Evolutionary conservation across 2,329 filamentous ascomycete species (phyloP).

Genomic region (Pseudogymnoascus sp.): DNA sequence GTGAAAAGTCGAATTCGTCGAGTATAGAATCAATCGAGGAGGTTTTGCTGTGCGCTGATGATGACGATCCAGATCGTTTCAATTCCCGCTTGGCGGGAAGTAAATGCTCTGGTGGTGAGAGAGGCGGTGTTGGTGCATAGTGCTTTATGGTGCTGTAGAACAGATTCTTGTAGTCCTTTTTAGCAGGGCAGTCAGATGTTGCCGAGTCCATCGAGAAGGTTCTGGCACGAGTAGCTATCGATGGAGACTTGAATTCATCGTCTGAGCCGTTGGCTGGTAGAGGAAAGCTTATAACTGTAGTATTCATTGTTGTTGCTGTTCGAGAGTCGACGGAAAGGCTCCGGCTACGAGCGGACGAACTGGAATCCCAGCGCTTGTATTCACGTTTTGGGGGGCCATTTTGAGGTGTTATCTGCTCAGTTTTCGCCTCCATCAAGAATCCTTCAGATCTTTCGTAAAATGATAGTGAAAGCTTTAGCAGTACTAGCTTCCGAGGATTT

Average conservation of each 20-base stretch:
- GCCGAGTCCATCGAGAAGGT: neutral
- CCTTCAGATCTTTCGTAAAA: constrained; percentile 4
- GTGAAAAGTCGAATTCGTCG: constrained; percentile 1
- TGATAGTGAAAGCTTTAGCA: neutral
- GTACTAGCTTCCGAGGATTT: constrained; percentile 1
- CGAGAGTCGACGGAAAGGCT: neutral
- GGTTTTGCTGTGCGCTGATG: constrained; percentile 1
- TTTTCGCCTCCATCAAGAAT: neutral
- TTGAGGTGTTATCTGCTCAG: neutral
- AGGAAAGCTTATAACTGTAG: neutral
- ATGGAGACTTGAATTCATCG: neutral
- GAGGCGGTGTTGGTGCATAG: neutral
- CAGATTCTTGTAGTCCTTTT: constrained; percentile 1
- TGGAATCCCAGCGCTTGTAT: neutral
- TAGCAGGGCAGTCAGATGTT: neutral
- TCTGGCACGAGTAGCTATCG: neutral
- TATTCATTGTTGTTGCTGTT: neutral
- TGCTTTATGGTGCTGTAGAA: constrained; percentile 2
- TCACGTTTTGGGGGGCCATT: neutral
- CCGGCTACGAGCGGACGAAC: neutral
- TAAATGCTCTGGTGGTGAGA: neutral
- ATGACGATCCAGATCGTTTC: neutral
- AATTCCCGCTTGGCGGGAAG: neutral
- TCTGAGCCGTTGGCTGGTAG: neutral
- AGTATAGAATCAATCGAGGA: neutral